Conservation (phyloP, 805 yeast species). For the Kregervanrija fluxuum region DNA sequence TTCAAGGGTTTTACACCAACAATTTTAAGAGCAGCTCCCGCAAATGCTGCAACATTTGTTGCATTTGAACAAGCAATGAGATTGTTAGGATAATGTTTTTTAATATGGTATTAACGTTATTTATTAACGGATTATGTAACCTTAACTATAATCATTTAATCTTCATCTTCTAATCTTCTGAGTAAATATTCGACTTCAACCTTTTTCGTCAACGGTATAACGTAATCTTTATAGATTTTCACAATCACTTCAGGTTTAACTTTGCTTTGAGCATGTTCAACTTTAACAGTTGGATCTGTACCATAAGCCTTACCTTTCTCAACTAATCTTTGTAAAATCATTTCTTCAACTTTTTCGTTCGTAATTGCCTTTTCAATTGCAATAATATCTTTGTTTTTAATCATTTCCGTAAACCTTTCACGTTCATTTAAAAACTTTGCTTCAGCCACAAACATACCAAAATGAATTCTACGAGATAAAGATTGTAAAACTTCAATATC, state of each 20-base stretch:
- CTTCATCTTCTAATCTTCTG: conserved; percentile 63
- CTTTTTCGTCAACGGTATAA: conserved; percentile 90
- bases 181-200: conserved; percentile 91
- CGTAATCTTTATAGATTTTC: conserved; percentile 74
- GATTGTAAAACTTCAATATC: conserved; percentile 88
- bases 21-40: conserved; percentile 94
- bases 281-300: conserved; percentile 72
- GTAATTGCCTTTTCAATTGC: conserved; percentile 82
- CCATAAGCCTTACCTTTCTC: conserved; percentile 85
- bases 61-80: conserved; percentile 90
- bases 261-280: conserved; percentile 62
- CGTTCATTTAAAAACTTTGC: conserved; percentile 73
- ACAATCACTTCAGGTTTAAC: conserved; percentile 80
- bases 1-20: conserved; percentile 92
- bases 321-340: conserved; percentile 69
- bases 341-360: conserved; percentile 77
- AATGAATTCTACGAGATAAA: conserved; percentile 86
- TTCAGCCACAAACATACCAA: conserved; percentile 97
- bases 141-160: conserved; percentile 1
- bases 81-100: conserved; percentile 28
- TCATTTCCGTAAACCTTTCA: conserved; percentile 56
- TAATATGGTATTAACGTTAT: no score
- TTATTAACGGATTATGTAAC: no score
- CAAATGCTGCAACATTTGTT: conserved; percentile 93
- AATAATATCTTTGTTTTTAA: conserved; percentile 52